A percentile compares a stretch with the other conserved stretches of the same genome.
phyloP scores from a whole-genome alignment of 345 rosid genomes.

The Microcos paniculata region DNA sequence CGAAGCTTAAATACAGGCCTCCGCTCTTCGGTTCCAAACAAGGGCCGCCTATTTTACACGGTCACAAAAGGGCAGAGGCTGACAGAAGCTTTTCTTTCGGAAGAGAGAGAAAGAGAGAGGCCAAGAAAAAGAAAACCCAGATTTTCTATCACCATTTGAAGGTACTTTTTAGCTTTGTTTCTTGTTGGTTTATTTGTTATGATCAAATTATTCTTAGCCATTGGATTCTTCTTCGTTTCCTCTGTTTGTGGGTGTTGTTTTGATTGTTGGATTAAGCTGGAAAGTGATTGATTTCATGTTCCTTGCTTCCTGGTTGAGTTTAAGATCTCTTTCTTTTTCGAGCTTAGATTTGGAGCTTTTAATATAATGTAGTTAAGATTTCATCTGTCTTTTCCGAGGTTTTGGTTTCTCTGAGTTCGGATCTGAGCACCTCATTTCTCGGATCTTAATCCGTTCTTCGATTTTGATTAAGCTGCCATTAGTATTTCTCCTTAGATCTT shows the following conservation, averaged over 20 bases:
- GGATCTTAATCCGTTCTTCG: neutral
- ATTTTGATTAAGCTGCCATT: neutral
- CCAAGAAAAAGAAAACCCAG: neutral
- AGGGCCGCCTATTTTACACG: neutral
- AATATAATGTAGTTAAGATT: neutral
- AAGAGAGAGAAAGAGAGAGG: neutral
- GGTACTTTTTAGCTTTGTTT: neutral
- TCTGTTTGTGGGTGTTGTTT: neutral
- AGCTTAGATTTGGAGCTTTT: neutral
- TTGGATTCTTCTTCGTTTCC: neutral
- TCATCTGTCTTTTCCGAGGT: neutral
- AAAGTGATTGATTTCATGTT: neutral
- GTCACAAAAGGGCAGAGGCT: neutral
- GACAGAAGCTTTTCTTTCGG: no score
- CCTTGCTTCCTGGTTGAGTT: neutral
- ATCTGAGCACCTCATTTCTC: neutral
- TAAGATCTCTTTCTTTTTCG: neutral
- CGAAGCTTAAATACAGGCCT: slow-evolving; percentile 3
- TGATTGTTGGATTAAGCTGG: neutral
- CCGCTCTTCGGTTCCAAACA: neutral
- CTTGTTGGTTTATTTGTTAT: neutral
- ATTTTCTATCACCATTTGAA: neutral
- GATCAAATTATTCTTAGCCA: neutral
- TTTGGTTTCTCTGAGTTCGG: neutral
- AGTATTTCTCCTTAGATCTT: neutral